Conservation (phyloP, 495 filamentous ascomycete species). For the Neurospora sublineolata region DNA sequence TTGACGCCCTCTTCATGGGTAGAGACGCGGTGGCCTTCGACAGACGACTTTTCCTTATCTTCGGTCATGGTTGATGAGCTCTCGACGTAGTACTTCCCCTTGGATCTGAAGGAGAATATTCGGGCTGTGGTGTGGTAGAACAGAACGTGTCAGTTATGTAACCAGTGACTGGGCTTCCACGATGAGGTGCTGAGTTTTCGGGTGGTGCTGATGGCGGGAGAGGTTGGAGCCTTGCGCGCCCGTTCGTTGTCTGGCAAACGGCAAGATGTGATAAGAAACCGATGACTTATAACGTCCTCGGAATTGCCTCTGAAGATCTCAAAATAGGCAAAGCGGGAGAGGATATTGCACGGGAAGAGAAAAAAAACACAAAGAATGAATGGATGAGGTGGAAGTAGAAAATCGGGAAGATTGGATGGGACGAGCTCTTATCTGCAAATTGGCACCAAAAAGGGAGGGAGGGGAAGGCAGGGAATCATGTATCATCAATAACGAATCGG, state of each 20-base stretch:
- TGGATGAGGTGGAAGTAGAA: not conserved
- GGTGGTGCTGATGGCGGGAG: not conserved
- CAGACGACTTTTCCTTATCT: slow-evolving; percentile 19
- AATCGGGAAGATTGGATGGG: not conserved
- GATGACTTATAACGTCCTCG: not conserved
- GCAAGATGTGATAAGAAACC: not conserved
- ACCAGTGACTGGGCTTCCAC: not conserved
- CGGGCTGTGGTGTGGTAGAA: slow-evolving; percentile 1
- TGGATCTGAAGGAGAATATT: slow-evolving; percentile 2
- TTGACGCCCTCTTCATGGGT: slow-evolving; percentile 17
- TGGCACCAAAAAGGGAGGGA: not conserved
- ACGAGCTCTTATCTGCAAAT: not conserved
- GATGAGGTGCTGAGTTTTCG: not conserved
- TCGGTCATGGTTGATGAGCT: slow-evolving; percentile 11
- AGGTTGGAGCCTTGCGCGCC: not conserved
- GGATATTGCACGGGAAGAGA: not conserved
- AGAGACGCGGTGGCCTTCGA: slow-evolving; percentile 18
- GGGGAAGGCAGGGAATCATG: not conserved
- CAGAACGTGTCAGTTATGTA: slow-evolving; percentile 2
- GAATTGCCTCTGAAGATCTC: not conserved
- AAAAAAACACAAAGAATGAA: not conserved
- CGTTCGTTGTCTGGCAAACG: not conserved
- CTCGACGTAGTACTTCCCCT: slow-evolving; percentile 10
- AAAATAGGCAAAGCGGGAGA: not conserved
- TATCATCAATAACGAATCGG: not conserved